Base-by-base conservation (phyloP, 2,329 filamentous ascomycete genomes). In the Tolypocladium ovalisporum region DNA sequence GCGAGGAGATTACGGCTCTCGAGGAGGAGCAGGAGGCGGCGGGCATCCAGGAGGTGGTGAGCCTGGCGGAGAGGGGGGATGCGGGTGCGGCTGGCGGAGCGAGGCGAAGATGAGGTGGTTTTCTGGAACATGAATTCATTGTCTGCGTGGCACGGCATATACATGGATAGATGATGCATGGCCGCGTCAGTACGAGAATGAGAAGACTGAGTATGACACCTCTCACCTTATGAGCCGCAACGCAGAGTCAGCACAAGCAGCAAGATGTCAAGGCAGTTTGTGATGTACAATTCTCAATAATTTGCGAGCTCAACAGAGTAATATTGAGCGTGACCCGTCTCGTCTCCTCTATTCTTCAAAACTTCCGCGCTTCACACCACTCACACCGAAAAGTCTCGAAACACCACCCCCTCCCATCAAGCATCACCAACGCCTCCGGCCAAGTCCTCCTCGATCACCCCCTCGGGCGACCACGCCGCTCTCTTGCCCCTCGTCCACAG, bases 21-120 rank as follows among this genome's bases (percentile, higher is more conserved):
- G 94, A 99, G 73, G 93, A 97, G 73, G 93, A 97, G 75, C 91
- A 97, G 76, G 93, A 97, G 73, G 92, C 89, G 54, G 90, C 91
- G 37, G 92, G 94, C 12, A 97, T 97, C 71, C 89, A 91, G 19
- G 94, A 97, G 75, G 90, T 97, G 49, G 89, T 97, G 56, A 94
- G 87, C 67, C 76, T 97, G 67, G 85, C 87, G 54, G 90, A 96
- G 64, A 84, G 84, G 62, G 82, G 79, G 47, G 84, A 80, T 59
- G 81, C 79, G 27, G 82, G 69, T 64, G 65, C 62, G 24, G 64
- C 60, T 10, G 67, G 66, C 2, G 70, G 68, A 3, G 70, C 62
- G 24, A 70, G 69, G 60, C 68, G 71, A 60, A 67, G 71, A 54
- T 72, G 56, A 57, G 55, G 29, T 7, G 17, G 34, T 6, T 10